Conservation (phyloP, 192 early-diverging fungal species). For the Neocallimastix lanati region DNA sequence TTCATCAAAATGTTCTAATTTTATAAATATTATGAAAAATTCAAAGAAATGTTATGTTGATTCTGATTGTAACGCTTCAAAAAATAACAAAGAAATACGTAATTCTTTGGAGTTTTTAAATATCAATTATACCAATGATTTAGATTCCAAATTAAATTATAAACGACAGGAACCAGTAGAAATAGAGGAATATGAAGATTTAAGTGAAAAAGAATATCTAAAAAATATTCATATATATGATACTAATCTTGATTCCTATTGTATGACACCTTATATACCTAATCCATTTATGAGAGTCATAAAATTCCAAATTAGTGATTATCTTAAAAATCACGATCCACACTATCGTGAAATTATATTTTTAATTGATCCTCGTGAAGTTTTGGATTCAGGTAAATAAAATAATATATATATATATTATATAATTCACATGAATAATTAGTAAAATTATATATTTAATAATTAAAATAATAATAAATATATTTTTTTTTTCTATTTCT, state of each 20-base stretch:
- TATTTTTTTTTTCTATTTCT: too few species aligned
- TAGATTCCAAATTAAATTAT: too few species aligned
- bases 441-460: too few species aligned
- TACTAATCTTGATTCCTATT: slow-evolving; percentile 2
- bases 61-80: not conserved
- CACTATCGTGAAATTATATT: slow-evolving; percentile 18
- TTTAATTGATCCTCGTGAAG: slow-evolving; percentile 44
- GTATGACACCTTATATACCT: slow-evolving; percentile 34
- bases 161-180: not conserved
- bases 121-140: too few species aligned
- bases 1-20: not conserved
- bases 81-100: not conserved
- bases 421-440: too few species aligned
- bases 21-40: not conserved
- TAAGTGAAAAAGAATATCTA: not conserved
- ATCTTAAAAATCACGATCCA: slow-evolving; percentile 7
- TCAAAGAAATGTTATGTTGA: not conserved
- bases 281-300: slow-evolving; percentile 20
- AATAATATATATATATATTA: too few species aligned
- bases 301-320: slow-evolving; percentile 23
- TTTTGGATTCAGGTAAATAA: slow-evolving; percentile 50
- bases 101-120: too few species aligned
- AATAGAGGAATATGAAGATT: not conserved
- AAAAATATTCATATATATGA: not conserved
- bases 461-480: too few species aligned